Conservation (phyloP, 148 eudicot genomes). For the Chenopodium formosanum region DNA sequence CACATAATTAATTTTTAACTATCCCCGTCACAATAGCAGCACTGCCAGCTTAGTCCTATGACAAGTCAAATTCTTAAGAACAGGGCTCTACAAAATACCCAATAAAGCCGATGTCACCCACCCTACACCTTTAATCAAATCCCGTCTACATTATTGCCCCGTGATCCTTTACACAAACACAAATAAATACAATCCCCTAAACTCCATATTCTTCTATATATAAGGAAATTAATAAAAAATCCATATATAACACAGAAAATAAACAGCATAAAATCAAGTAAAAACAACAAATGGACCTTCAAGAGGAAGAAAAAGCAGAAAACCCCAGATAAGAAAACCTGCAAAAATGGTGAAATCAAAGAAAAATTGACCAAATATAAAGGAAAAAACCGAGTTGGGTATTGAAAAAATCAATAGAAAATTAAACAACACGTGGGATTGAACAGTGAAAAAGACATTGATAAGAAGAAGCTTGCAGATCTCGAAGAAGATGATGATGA, state of each 20-base stretch:
- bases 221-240: too few relatives aligned
- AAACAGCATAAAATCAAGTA: background rate
- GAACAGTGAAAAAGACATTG: constrained; percentile 27
- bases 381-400: background rate
- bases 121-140: background rate
- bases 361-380: constrained; percentile 12
- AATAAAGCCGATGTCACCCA: too few relatives aligned
- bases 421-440: constrained; percentile 21
- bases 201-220: background rate
- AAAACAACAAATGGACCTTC: constrained; percentile 14
- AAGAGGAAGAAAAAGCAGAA: constrained; percentile 4
- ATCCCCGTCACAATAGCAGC: background rate
- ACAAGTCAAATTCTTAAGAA: background rate
- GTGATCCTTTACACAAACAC: too few relatives aligned
- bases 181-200: background rate
- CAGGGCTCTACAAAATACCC: too few relatives aligned
- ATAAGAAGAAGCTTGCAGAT: constrained; percentile 25
- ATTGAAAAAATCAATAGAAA: background rate
- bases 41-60: background rate
- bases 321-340: constrained; percentile 16
- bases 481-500: constrained; percentile 16
- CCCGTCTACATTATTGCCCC: background rate
- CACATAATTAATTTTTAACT: background rate
- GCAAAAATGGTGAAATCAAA: constrained; percentile 13
- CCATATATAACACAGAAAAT: too few relatives aligned